A percentile compares a stretch with the other conserved stretches of the same genome.
Conservation (phyloP, 164 flowering plant genomes). For the Tinospora cordifolia region DNA sequence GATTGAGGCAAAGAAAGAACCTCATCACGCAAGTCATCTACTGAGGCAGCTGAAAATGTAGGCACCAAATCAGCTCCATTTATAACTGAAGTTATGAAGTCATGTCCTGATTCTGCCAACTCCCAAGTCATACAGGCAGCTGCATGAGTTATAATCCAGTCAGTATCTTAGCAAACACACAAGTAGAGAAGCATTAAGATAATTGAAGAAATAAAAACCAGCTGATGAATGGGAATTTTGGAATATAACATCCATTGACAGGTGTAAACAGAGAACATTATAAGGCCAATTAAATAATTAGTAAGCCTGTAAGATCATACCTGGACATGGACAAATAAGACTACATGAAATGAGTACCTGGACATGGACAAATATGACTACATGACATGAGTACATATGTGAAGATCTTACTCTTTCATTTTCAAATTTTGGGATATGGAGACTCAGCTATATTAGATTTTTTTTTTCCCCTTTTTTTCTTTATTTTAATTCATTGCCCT, state of each 20-base stretch:
- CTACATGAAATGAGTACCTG: too few relatives aligned
- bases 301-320: too few relatives aligned
- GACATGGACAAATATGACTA: too few relatives aligned
- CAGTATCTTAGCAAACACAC: slow-evolving; percentile 4
- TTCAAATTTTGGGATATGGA: too few relatives aligned
- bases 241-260: background rate
- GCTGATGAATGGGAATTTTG: background rate
- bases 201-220: background rate
- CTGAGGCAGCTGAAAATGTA: slow-evolving; percentile 93
- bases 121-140: slow-evolving; percentile 99
- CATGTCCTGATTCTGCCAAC: slow-evolving; percentile 82
- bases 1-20: slow-evolving; percentile 23
- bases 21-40: slow-evolving; percentile 95
- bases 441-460: too few relatives aligned
- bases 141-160: slow-evolving; percentile 26
- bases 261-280: background rate
- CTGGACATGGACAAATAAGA: too few relatives aligned
- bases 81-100: slow-evolving; percentile 68
- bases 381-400: too few relatives aligned
- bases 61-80: slow-evolving; percentile 98
- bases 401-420: too few relatives aligned
- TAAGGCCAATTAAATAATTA: background rate
- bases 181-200: background rate
- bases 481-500: too few relatives aligned
- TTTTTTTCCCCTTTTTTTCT: too few relatives aligned